Base-by-base conservation (phyloP, 169 alveolate genomes). In the Ichthyophthirius multifiliis region DNA sequence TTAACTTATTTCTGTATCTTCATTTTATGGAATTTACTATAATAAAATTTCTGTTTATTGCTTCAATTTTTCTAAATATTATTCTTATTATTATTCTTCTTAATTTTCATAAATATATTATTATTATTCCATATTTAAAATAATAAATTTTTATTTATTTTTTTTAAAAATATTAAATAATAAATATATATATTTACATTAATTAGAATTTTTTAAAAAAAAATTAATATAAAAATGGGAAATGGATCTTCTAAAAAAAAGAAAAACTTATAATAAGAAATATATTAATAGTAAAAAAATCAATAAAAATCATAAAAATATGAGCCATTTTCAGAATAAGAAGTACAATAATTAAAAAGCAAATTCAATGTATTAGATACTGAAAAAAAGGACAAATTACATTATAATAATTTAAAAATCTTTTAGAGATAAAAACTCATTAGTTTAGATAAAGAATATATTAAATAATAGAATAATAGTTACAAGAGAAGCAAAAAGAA, bases 281-380 rank as follows among this genome's bases (percentile, higher is more conserved):
- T 55, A 55, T 27, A 55, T n/a, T 34, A 55, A 10, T 55, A 27
- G 39, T 45, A 74, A 45, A 64, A 12, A 35, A 77, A 77, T 18
- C 45, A 77, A 31, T 34, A 47, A 2, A 77, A 67, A n/a, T 77
- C 84, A 9, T n/a, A 74, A 64, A 77, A 77, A 37, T 77, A 77
- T 39, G 77, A 74, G 3, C 84, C 84, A 5, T 77, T 77, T 77
- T 43, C 84, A 2, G 84, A 77, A 10, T 47, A 31, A 41, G 84
- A 77, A 77, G 75, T 77, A 2, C 65, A 41, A n/a, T 35, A 39
- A 7, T 32, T 77, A 7, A n/a, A 46, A 9, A 67, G 44, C 47
- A 77, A 77, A 64, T 77, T 77, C 10, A 77, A 32, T 16, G 13
- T 27, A 15, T 45, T 77, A 37, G 80, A 74, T 74, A 35, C 48